Evolutionary conservation across 768 basidiomycete genomes (phyloP), one percentile per base, ranked within the genome.

Genomic region (Boletus reticulatus): DNA sequence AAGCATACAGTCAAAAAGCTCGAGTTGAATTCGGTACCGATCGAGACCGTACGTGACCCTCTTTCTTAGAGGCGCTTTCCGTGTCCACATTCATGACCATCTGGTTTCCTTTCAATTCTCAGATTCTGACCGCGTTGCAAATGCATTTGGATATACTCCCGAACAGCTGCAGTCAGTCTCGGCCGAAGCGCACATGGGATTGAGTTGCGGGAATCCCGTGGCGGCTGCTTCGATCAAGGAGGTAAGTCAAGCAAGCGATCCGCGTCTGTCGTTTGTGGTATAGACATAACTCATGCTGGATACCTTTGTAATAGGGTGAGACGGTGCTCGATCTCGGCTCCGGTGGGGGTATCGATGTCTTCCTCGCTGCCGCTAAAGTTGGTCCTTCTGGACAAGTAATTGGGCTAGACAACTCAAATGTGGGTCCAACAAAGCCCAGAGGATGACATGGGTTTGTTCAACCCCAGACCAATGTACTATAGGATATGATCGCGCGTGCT

Each of bases 121-220:
- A 65, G 63, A 62, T 46, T 53, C 57, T 7, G 44, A 52, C 1
- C 64, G 50, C 4, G 57, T 64, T 9, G 63, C 63, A n/a, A 62
- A 50, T 14, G 65, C 78, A 2, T 79, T 83, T 50, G 83, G 83
- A 36, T 83, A 83, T 54, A 75, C 75, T 0, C 38, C 56, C 16
- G 76, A 76, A 24, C 69, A 83, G 34, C 70, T 84, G 5, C 60
- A 66, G 10, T 65, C 75, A 4, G 65, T 83, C 32, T 79, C 83
- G 12, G 66, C 61, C 4, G 72, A 73, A 11, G 67, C 82, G 1
- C 69, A 82, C 52, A 69, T 83, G 65, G 83, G 83, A 16, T 61
- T 82, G 19, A 73, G 79, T 43, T 84, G 83, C 60, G 83, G 83
- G 22, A 83, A 79, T 60, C 83, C 83, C 1, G 70, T 79, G 2